Conservation (phyloP, 371 early-diverging fungal genomes). For the Enterospora canceri region DNA sequence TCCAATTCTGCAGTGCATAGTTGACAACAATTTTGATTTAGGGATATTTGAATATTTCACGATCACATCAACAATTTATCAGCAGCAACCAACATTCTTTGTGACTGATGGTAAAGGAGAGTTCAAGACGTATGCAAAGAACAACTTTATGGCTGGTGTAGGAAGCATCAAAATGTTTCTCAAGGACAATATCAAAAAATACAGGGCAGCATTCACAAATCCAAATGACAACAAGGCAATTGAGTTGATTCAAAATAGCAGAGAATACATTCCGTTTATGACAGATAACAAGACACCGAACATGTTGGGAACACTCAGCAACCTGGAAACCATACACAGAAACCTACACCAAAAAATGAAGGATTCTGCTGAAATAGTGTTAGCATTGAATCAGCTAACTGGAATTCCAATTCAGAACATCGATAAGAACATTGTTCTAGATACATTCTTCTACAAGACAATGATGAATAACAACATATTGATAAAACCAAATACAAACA, state of each 20-base stretch:
- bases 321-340: slow-evolving; percentile 8
- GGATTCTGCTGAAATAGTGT: neutral
- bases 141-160: too few species aligned
- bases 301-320: neutral
- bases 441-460: slow-evolving; percentile 27
- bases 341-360: slow-evolving; percentile 15
- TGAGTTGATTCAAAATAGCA: neutral
- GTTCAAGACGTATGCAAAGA: too few species aligned
- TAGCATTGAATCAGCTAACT: slow-evolving; percentile 8
- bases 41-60: neutral
- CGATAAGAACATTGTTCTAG: slow-evolving; percentile 21
- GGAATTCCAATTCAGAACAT: slow-evolving; percentile 41
- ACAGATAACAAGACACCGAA: too few species aligned
- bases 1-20: neutral
- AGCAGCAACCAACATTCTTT: neutral
- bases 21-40: neutral
- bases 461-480: neutral
- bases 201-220: neutral
- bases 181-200: neutral
- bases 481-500: neutral
- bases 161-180: too few species aligned
- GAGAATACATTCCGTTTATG: too few species aligned
- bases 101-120: neutral
- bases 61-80: slow-evolving; percentile 17
- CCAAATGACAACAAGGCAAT: neutral